These are phyloP conservation scores for Penicillium crystallinum DNA, from an alignment of 495 filamentous ascomycete genomes.

Conservation along the genomic window DNA sequence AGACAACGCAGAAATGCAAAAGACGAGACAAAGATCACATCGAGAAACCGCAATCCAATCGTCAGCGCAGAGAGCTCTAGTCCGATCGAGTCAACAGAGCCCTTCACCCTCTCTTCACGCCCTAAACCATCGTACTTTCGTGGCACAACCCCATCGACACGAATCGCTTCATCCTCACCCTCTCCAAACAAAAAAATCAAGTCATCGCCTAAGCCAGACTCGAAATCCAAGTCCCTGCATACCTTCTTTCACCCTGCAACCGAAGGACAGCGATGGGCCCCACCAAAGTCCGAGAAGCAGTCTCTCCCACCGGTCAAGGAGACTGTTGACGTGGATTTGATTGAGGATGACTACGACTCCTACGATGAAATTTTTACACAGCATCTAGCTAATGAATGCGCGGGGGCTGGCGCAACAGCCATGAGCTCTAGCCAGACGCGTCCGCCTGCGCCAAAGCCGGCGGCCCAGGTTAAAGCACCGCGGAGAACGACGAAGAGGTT, in stretches of 20 bases:
- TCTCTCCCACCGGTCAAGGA: constrained; percentile 10
- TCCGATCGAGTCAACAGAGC: constrained; percentile 2
- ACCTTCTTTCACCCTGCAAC: constrained; percentile 22
- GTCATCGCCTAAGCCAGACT: constrained; percentile 2
- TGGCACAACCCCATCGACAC: constrained; percentile 1
- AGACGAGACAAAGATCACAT: neutral
- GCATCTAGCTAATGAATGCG: constrained; percentile 10
- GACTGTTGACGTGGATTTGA: constrained; percentile 35
- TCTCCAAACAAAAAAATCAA: constrained; percentile 15
- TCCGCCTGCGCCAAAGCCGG: constrained; percentile 8
- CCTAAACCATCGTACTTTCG: constrained; percentile 14
- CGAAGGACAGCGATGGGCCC: constrained; percentile 32
- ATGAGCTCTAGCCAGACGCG: constrained; percentile 2
- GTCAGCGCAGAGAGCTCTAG: neutral
- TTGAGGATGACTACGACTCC: constrained; percentile 49
- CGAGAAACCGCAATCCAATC: neutral
- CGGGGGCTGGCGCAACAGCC: neutral
- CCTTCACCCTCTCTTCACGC: constrained; percentile 9
- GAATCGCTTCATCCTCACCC: constrained; percentile 15
- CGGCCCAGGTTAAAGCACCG: constrained; percentile 1
- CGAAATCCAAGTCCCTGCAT: constrained; percentile 19
- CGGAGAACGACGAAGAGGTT: constrained; percentile 23
- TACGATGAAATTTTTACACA: constrained; percentile 40
- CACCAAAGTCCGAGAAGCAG: constrained; percentile 21
- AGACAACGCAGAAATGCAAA: constrained; percentile 36